phyloP scores from a whole-genome alignment of 257 asterid species.

The Jacaranda mimosifolia region DNA sequence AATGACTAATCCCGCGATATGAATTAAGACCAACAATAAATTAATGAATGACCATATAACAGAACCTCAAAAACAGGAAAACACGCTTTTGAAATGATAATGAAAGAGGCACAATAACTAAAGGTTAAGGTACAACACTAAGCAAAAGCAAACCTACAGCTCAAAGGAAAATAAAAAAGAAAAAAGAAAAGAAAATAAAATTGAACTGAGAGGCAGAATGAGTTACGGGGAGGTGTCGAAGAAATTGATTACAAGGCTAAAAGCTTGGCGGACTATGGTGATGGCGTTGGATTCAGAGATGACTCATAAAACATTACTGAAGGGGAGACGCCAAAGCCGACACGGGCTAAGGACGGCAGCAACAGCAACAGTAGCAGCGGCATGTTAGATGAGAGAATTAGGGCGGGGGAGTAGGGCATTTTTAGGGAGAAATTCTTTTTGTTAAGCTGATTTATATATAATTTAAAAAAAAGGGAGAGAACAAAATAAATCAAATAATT shows the following conservation, averaged over 20 bases:
- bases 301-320: not conserved
- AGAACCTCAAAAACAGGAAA: not conserved
- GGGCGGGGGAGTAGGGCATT: no score
- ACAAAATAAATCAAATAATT: no score
- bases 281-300: conserved; percentile 84
- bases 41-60: not conserved
- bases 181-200: not conserved
- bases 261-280: conserved; percentile 79
- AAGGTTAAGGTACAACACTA: not conserved
- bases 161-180: not conserved
- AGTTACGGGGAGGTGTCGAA: conserved; percentile 96
- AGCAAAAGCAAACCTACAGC: not conserved
- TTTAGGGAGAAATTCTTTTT: no score
- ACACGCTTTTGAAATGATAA: not conserved
- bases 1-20: not conserved
- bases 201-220: not conserved
- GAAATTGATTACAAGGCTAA: conserved; percentile 84
- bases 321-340: conserved; percentile 99
- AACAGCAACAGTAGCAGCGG: no score
- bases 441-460: no score
- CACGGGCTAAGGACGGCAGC: conserved; percentile 22
- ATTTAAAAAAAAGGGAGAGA: no score
- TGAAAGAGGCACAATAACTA: not conserved
- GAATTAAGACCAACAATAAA: not conserved
- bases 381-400: no score